Percentiles rank a stretch among this genome's conserved stretches.
These are phyloP conservation scores for Fomitopsis pinicola DNA, from an alignment of 1,284 basidiomycete species.

Conservation along the genomic window DNA sequence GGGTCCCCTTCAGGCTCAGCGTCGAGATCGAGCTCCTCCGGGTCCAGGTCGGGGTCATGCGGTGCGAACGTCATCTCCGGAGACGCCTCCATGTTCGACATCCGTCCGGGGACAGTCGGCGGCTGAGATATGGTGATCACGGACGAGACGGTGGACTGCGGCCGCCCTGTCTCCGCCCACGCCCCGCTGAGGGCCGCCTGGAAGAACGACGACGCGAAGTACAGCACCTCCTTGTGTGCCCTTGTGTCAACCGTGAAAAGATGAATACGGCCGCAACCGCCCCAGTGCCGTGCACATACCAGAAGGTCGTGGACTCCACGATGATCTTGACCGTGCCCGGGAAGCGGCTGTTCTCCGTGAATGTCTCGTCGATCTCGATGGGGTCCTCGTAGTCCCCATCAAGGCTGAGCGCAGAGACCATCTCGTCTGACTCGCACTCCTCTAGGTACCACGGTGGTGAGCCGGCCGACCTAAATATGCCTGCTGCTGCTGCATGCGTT, in stretches of 20 bases:
- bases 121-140: slow-evolving; percentile 78
- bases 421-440: slow-evolving; percentile 65
- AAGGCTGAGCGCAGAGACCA: slow-evolving; percentile 60
- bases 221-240: slow-evolving; percentile 82
- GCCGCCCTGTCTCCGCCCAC: slow-evolving; percentile 72
- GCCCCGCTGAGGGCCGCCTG: slow-evolving; percentile 78
- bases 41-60: slow-evolving; percentile 47
- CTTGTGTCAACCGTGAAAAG: slow-evolving; percentile 31
- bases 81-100: slow-evolving; percentile 33
- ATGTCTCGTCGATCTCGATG: slow-evolving; percentile 74
- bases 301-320: slow-evolving; percentile 81
- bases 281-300: slow-evolving; percentile 43
- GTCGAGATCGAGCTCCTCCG: slow-evolving; percentile 39
- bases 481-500: slow-evolving; percentile 79
- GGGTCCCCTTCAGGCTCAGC: slow-evolving; percentile 33
- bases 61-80: slow-evolving; percentile 56
- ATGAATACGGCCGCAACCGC: neutral
- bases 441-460: slow-evolving; percentile 74
- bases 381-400: slow-evolving; percentile 57
- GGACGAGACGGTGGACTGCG: slow-evolving; percentile 65
- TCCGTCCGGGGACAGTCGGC: slow-evolving; percentile 48
- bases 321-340: slow-evolving; percentile 82
- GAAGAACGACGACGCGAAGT: slow-evolving; percentile 84
- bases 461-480: slow-evolving; percentile 73
- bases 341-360: slow-evolving; percentile 57